phyloP scores from a whole-genome alignment of 1,139 yeast genomes.

The Blastobotrys capitulatus region DNA sequence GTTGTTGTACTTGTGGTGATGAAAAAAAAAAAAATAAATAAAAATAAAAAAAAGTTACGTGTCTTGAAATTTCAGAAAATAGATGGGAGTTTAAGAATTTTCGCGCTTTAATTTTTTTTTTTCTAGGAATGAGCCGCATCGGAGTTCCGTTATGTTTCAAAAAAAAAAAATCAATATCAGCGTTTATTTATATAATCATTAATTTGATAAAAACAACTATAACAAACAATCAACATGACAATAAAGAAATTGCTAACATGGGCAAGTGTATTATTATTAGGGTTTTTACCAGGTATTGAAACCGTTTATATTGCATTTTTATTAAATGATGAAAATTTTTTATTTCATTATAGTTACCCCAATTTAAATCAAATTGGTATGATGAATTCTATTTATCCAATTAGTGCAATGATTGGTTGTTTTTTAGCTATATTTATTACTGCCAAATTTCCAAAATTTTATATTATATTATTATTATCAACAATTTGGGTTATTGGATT shows the following conservation, averaged over 20 bases:
- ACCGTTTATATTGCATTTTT: slow-evolving; percentile 64
- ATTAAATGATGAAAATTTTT: slow-evolving; percentile 43
- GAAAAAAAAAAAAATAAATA: not conserved
- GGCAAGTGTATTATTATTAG: slow-evolving; percentile 41
- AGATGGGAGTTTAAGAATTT: not conserved
- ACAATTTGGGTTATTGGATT: slow-evolving; percentile 15
- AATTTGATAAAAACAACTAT: too few species aligned
- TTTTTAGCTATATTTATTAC: slow-evolving; percentile 13
- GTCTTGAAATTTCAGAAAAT: not conserved
- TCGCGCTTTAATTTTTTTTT: not conserved
- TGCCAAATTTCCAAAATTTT: slow-evolving; percentile 13
- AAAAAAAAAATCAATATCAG: too few species aligned
- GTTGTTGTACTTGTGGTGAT: not conserved
- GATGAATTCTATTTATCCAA: slow-evolving; percentile 40
- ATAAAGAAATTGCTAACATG: slow-evolving; percentile 35
- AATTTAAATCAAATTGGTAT: slow-evolving; percentile 37
- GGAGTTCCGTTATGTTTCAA: too few species aligned
- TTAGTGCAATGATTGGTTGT: slow-evolving; percentile 35
- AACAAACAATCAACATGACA: not conserved
- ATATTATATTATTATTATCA: slow-evolving; percentile 6
- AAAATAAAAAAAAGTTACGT: not conserved
- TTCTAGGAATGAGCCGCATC: not conserved
- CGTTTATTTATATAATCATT: too few species aligned
- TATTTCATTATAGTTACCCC: slow-evolving; percentile 43
- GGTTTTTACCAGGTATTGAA: slow-evolving; percentile 56